These are phyloP conservation scores for Dactylis glomerata DNA, from an alignment of 176 grass and related monocot genomes.

Conservation along the genomic window DNA sequence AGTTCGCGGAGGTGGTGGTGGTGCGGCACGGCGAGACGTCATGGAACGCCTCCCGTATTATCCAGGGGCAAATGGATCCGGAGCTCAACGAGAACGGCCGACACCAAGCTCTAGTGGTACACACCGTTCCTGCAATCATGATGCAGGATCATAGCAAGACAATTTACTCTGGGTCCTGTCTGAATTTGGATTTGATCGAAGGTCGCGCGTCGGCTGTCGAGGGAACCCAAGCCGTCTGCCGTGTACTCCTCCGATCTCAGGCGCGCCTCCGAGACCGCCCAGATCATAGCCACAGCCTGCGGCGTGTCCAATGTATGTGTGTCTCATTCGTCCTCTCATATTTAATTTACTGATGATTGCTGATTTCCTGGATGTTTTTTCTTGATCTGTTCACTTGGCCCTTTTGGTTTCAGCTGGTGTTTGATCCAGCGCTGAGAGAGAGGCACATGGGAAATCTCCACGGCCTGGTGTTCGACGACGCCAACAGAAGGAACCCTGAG, in stretches of 20 bases:
- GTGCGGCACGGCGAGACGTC: conserved; percentile 70
- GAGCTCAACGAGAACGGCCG: conserved; percentile 64
- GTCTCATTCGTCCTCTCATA: background rate
- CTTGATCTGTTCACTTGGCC: background rate
- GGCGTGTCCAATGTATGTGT: conserved; percentile 38
- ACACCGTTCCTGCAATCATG: background rate
- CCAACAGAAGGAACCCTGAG: conserved; percentile 46
- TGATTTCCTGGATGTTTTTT: background rate
- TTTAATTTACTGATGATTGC: background rate
- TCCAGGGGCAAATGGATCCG: conserved; percentile 68
- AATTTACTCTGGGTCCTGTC: background rate
- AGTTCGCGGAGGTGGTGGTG: conserved; percentile 59
- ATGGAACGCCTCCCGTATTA: conserved; percentile 48
- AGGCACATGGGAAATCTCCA: conserved; percentile 76
- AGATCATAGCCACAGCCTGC: conserved; percentile 43
- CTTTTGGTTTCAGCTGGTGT: conserved; percentile 39
- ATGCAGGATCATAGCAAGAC: background rate
- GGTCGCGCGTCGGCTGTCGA: conserved; percentile 53
- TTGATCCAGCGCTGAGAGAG: conserved; percentile 52
- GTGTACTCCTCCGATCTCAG: conserved; percentile 71
- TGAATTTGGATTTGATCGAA: background rate
- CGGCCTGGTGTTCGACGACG: conserved; percentile 43
- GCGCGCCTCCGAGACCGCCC: conserved; percentile 61
- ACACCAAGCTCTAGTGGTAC: conserved; percentile 48
- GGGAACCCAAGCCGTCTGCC: conserved; percentile 44